Evolutionary conservation across 78 protist species (phyloP).

Genomic region (Dictyostelium brefeldianum): DNA sequence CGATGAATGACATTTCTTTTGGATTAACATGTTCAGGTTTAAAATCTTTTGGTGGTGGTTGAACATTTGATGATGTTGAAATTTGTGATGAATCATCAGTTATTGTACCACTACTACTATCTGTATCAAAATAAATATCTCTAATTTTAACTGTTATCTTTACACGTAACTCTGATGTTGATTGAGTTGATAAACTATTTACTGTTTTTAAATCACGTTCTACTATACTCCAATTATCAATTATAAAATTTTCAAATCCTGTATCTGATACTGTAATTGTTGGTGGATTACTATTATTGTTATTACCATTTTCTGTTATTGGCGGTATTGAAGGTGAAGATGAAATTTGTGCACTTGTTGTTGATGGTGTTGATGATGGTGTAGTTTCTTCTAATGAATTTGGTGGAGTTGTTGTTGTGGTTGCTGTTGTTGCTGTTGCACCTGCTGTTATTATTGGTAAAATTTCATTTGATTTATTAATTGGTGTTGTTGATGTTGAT

Average conservation of each 20-base stretch:
- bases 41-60: neutral
- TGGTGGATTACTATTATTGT: neutral
- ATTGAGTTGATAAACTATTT: neutral
- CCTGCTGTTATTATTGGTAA: neutral
- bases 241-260: conserved; percentile 11
- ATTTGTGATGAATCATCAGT: neutral
- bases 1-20: conserved; percentile 68
- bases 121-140: conserved; percentile 55
- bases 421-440: neutral
- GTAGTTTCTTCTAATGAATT: neutral
- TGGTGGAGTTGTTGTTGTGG: neutral
- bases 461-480: no score
- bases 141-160: conserved; percentile 48
- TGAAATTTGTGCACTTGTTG: conserved; percentile 17
- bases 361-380: neutral
- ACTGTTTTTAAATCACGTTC: conserved; percentile 21
- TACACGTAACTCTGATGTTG: conserved; percentile 13
- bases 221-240: conserved; percentile 38
- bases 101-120: conserved; percentile 24
- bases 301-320: neutral
- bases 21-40: conserved; percentile 10
- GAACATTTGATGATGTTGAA: neutral
- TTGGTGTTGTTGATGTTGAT: neutral
- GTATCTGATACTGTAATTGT: neutral
- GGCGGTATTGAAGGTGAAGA: neutral